Evolutionary conservation across 2,329 filamentous ascomycete species (phyloP), one percentile per base, ranked within the genome.

Genomic region (Colletotrichum brevisporum): DNA sequence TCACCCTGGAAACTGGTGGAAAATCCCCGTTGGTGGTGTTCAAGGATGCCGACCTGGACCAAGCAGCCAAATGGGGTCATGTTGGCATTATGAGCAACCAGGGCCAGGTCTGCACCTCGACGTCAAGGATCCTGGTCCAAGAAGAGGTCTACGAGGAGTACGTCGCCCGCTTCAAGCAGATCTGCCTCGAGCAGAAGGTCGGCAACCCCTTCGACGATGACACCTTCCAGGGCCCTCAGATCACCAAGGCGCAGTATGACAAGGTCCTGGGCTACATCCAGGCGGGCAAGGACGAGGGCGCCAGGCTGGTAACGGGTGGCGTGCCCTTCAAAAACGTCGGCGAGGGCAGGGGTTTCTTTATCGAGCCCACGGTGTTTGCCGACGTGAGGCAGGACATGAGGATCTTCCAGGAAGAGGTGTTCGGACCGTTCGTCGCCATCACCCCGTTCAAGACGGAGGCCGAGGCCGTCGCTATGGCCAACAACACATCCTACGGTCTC

Each of bases 211-310:
- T 93, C 77, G 84, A 86, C 5, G 87, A 91, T 72, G 83, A 83
- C 45, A 93, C 91, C 0, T 92, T 91, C 82, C 92, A 94, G 75
- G 92, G 92, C 0, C 92, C 92, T 0, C 92, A 94, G 75, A 88
- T 94, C 53, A 91, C 90, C 5, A 91, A 91, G 76, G 79, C 83
- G 8, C 92, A 94, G 76, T 92, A 91, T 74, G 91, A 94, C 58
- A 85, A 89, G 47, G 86, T 95, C 2, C 83, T 94, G 31, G 85
- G 84, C 0, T 95, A 91, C 77, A 89, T 95, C 52, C 88, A 94
- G 63, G 76, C 85, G 6, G 92, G 91, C 18, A 92, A 92, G 75
- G 84, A 84, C 4, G 90, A 93, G 75, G 92, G 92, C n/a, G 91
- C 91, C 0, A 92, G 84, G 6, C 83, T 94, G 1, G 82, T 87